Evolutionary conservation across 768 basidiomycete species (phyloP).

Genomic region (Kwoniella dejecticola): DNA sequence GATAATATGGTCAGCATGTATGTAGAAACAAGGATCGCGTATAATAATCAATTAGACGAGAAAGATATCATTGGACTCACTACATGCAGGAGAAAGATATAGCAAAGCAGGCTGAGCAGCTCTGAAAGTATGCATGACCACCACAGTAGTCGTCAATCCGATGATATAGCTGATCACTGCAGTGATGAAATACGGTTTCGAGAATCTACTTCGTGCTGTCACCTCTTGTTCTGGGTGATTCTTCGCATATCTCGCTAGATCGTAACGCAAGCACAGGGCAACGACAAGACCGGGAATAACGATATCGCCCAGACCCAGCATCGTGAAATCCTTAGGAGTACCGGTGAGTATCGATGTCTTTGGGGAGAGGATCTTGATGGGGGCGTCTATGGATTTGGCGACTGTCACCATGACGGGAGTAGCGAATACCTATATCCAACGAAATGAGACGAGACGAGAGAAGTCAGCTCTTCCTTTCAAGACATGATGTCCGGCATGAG

Average conservation of each 20-base stretch:
- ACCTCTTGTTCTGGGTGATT: conserved; percentile 38
- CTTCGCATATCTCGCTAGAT: conserved; percentile 54
- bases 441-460: no score
- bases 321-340: conserved; percentile 67
- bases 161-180: conserved; percentile 70
- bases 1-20: not conserved
- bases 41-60: not conserved
- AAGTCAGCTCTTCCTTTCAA: no score
- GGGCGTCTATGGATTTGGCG: conserved; percentile 82
- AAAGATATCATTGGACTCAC: conserved; percentile 35
- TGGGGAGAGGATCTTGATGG: conserved; percentile 76
- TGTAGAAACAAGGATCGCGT: no score
- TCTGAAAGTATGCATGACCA: conserved; percentile 75
- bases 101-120: conserved; percentile 87
- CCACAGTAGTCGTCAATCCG: conserved; percentile 76
- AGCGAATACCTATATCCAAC: conserved; percentile 35
- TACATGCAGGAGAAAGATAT: conserved; percentile 67
- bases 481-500: no score
- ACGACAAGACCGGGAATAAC: conserved; percentile 63
- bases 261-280: conserved; percentile 82
- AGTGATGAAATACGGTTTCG: conserved; percentile 75
- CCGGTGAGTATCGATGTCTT: conserved; percentile 21
- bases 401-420: conserved; percentile 76
- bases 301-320: conserved; percentile 92
- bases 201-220: conserved; percentile 57